phyloP scores from a whole-genome alignment of 345 rosid species.

The Euphorbia pulcherrima region DNA sequence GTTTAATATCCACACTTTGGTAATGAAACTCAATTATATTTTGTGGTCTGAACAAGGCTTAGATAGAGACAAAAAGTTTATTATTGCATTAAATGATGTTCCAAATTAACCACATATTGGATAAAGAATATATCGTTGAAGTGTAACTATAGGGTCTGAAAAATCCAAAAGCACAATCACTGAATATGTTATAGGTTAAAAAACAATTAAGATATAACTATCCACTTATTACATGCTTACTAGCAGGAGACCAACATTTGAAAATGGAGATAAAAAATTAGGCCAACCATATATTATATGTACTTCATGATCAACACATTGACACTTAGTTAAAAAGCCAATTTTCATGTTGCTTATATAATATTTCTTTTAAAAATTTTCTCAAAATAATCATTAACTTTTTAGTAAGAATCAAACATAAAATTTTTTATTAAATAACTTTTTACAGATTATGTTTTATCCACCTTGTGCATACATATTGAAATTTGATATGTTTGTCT shows the following conservation, averaged over 20 bases:
- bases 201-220: background rate
- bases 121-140: background rate
- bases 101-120: slow-evolving; percentile 1
- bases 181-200: slow-evolving; percentile 5
- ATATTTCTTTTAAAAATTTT: too few species aligned
- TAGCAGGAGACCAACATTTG: slow-evolving; percentile 21
- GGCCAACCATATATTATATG: slow-evolving; percentile 7
- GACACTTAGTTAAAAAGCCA: too few species aligned
- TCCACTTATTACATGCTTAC: slow-evolving; percentile 8
- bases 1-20: background rate
- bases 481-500: too few species aligned
- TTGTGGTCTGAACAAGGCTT: too few species aligned
- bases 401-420: too few species aligned
- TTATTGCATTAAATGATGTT: background rate
- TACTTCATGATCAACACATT: background rate
- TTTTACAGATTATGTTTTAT: too few species aligned
- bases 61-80: background rate
- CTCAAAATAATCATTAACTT: too few species aligned
- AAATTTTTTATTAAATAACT: too few species aligned
- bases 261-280: slow-evolving; percentile 7
- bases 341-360: too few species aligned
- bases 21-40: background rate
- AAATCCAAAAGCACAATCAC: background rate
- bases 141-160: background rate
- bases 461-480: too few species aligned